Base-by-base conservation (phyloP, 2,329 filamentous ascomycete genomes). In the Epichloe gansuensis region DNA sequence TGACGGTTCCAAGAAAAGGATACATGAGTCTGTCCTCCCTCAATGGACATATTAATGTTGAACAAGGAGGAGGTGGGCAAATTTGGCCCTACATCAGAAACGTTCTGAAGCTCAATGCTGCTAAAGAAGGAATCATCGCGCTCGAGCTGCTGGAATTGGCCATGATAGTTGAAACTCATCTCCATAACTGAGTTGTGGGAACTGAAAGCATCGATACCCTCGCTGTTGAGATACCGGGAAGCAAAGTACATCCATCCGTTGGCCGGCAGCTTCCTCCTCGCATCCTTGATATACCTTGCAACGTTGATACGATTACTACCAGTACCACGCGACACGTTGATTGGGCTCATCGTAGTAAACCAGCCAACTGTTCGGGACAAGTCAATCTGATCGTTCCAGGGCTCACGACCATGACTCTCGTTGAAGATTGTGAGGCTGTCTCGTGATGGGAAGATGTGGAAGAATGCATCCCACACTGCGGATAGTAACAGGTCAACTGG, bases 271-370 rank as follows among this genome's bases (percentile, higher is more conserved):
- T 50, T 13, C 28, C 46, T 28, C 31, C 52, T 25, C 13, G 23
- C n/a, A n/a, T 52, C 48, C 25, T 51, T 51, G 17, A 47, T 31
- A 9, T 37, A 44, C 37, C 45, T 48, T 8, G 46, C 42, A 44
- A 34, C n/a, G 12, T 46, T 35, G 15, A 15, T 42, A 11, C 3
- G 37, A 6, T 43, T n/a, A 8, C 23, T 38, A 12, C 34, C 21
- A 31, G 21, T 34, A 9, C 12, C n/a, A 15, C 46, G 31, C 4
- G 31, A 44, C n/a, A 56, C 37, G 1, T 51, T 48, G 12, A 66
- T 52, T 0, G 68, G 67, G 23, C 55, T 60, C 31, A 70, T 56
- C 1, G 63, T 65, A 0, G 68, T 69, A 54, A 70, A 70, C 68
- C 68, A 70, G 6, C 68, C 69, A 1, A 70, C 66, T 2, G 67